Evolutionary conservation across 2,329 filamentous ascomycete genomes (phyloP).

Genomic region (Beauveria sp.): DNA sequence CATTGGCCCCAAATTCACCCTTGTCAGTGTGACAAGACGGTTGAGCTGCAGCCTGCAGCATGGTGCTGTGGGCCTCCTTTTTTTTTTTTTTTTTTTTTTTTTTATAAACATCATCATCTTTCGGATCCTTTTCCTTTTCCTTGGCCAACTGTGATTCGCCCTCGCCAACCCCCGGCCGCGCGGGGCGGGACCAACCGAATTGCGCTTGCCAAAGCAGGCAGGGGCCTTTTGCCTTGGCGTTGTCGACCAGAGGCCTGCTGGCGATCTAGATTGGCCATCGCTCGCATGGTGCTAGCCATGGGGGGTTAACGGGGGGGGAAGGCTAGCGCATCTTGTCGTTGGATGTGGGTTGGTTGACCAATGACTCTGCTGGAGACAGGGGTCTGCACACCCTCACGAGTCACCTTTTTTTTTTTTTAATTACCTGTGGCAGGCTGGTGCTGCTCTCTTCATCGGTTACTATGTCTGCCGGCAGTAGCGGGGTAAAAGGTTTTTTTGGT

Average conservation of each 20-base stretch:
- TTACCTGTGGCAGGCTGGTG: too few relatives aligned
- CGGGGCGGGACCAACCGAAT: constrained; percentile 31
- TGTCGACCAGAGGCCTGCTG: constrained; percentile 2
- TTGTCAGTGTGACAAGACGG: constrained; percentile 5
- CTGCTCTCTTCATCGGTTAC: too few relatives aligned
- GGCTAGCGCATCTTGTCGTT: constrained; percentile 11
- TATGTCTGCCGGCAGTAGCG: too few relatives aligned
- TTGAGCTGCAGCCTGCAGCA: neutral
- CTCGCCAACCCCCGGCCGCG: constrained; percentile 21
- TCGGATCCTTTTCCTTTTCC: neutral
- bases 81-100: neutral
- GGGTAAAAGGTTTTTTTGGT: too few relatives aligned
- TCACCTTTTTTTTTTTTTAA: too few relatives aligned
- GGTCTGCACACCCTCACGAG: constrained; percentile 1
- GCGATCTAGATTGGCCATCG: constrained; percentile 14
- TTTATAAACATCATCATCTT: neutral
- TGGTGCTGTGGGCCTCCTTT: neutral
- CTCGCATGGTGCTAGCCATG: constrained; percentile 12
- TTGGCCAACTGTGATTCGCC: neutral
- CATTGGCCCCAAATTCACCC: neutral
- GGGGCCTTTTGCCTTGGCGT: neutral
- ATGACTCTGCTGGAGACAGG: neutral
- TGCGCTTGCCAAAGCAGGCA: neutral
- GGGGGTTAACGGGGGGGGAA: neutral
- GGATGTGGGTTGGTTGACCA: neutral